Evolutionary conservation across 192 early-diverging fungal species (phyloP).

Genomic region (Umbelopsis sp.): DNA sequence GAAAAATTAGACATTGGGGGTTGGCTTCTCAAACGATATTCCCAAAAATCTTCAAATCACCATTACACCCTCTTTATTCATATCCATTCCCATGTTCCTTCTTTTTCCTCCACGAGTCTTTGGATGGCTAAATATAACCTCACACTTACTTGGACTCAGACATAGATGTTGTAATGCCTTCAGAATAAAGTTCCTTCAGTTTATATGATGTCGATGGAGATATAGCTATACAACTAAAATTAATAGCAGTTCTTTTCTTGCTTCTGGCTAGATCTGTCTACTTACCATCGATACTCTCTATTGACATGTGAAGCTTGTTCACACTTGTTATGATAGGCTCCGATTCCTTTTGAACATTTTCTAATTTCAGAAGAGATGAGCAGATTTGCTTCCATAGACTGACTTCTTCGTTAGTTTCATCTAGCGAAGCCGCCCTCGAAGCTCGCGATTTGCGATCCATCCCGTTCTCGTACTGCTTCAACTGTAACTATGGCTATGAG

Average conservation of each 20-base stretch:
- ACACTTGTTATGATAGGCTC: slow-evolving; percentile 30
- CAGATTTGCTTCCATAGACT: slow-evolving; percentile 41
- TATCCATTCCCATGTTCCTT: too few species aligned
- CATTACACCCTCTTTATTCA: background rate
- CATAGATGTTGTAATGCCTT: slow-evolving; percentile 16
- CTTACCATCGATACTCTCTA: slow-evolving; percentile 28
- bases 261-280: background rate
- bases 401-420: slow-evolving; percentile 39
- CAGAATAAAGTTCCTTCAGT: slow-evolving; percentile 18
- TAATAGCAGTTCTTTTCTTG: background rate
- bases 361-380: slow-evolving; percentile 36
- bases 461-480: slow-evolving; percentile 6
- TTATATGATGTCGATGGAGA: background rate
- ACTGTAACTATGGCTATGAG: background rate
- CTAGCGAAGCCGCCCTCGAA: slow-evolving; percentile 35
- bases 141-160: slow-evolving; percentile 21
- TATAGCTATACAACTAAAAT: background rate
- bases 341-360: slow-evolving; percentile 35
- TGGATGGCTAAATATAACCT: background rate
- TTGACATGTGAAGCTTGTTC: slow-evolving; percentile 28
- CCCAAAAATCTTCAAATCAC: background rate
- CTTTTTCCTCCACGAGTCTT: background rate
- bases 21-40: background rate
- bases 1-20: background rate
- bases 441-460: slow-evolving; percentile 43